A percentile compares a stretch with the other conserved stretches of the same genome.
Conservation (phyloP, 2,329 filamentous ascomycete species). For the Raffaelea albimanens region DNA sequence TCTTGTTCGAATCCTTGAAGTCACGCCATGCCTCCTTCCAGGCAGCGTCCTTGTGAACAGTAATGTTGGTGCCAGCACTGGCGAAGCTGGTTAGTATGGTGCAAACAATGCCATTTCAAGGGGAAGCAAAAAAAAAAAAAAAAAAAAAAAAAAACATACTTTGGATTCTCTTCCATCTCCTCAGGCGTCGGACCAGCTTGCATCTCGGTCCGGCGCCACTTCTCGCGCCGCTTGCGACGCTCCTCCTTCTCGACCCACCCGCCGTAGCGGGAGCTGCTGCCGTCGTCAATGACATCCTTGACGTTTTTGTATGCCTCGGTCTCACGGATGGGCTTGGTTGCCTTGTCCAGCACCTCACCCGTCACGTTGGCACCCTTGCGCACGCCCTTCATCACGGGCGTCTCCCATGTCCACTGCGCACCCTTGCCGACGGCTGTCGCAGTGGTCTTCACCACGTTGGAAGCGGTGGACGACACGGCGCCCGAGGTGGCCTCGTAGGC, state of each 20-base stretch:
- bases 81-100: neutral
- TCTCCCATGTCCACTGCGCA: conserved; percentile 96
- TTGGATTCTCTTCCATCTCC: conserved; percentile 69
- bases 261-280: conserved; percentile 89
- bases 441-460: conserved; percentile 74
- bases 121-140: neutral
- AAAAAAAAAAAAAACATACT: conserved; percentile 51
- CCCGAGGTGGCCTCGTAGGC: conserved; percentile 83
- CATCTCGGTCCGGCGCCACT: conserved; percentile 54
- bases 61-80: conserved; percentile 89
- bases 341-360: conserved; percentile 81
- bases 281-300: conserved; percentile 93
- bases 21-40: conserved; percentile 99
- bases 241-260: conserved; percentile 97
- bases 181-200: conserved; percentile 39
- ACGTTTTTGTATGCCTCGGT: conserved; percentile 93
- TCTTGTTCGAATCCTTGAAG: conserved; percentile 80
- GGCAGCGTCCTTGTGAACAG: conserved; percentile 89
- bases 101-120: no score
- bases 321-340: conserved; percentile 86
- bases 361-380: conserved; percentile 79
- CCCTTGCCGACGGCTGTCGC: conserved; percentile 82
- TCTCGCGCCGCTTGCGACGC: conserved; percentile 67
- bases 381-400: conserved; percentile 81
- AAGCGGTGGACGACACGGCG: conserved; percentile 68